A percentile compares a stretch with the other conserved stretches of the same genome.
These are phyloP conservation scores for Kodamaea restingae DNA, from an alignment of 805 yeast genomes.

Conservation along the genomic window DNA sequence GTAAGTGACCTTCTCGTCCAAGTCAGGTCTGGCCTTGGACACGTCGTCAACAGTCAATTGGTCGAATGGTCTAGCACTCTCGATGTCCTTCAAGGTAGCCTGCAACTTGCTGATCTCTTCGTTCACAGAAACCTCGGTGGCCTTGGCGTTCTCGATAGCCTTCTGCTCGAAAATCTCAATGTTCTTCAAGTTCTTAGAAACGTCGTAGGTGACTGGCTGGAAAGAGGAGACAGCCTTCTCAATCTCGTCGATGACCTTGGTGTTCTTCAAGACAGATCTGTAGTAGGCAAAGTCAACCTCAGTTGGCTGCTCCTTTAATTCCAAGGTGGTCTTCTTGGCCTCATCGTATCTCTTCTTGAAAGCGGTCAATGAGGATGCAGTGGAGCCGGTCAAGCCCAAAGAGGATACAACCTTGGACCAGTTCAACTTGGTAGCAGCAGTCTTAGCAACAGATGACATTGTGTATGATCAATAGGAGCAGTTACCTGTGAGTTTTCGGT, in stretches of 20 bases:
- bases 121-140: slow-evolving; percentile 83
- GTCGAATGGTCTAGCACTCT: slow-evolving; percentile 95
- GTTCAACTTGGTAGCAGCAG: slow-evolving; percentile 83
- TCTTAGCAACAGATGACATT: slow-evolving; percentile 45
- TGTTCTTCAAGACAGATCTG: slow-evolving; percentile 77
- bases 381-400: slow-evolving; percentile 88
- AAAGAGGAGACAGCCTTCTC: slow-evolving; percentile 72
- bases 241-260: slow-evolving; percentile 71
- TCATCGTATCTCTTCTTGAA: slow-evolving; percentile 99
- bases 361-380: slow-evolving; percentile 81
- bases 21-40: slow-evolving; percentile 93
- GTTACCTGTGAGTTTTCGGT: slow-evolving; percentile 4
- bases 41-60: slow-evolving; percentile 95
- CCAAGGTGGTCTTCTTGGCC: slow-evolving; percentile 78
- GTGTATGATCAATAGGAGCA: slow-evolving; percentile 6
- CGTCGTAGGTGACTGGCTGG: slow-evolving; percentile 82
- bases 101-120: slow-evolving; percentile 82
- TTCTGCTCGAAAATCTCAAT: slow-evolving; percentile 91
- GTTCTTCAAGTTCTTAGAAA: slow-evolving; percentile 83
- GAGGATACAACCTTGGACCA: slow-evolving; percentile 89
- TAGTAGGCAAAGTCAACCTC: slow-evolving; percentile 79
- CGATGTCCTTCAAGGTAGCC: slow-evolving; percentile 88
- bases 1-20: slow-evolving; percentile 91
- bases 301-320: slow-evolving; percentile 68
- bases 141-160: slow-evolving; percentile 93